Evolutionary conservation across 2,329 filamentous ascomycete species (phyloP).

Genomic region (Claviceps sp.): DNA sequence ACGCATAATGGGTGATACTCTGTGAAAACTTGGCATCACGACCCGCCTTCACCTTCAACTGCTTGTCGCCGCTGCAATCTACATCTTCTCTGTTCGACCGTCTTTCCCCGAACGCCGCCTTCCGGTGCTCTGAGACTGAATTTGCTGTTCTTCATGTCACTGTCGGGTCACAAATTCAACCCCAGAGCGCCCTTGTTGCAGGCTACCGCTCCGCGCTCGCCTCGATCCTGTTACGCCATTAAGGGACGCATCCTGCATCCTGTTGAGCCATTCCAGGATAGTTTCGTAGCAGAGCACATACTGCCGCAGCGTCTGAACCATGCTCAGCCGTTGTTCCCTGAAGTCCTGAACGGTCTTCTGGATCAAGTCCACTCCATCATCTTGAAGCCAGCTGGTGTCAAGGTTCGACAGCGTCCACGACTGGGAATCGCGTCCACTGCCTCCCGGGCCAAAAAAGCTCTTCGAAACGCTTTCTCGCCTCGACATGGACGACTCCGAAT

Average conservation of each 20-base stretch:
- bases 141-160: not conserved
- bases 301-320: conserved; percentile 90
- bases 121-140: not conserved
- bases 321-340: conserved; percentile 73
- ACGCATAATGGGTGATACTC: too few species aligned
- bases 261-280: conserved; percentile 69
- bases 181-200: conserved; percentile 11
- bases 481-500: conserved; percentile 16
- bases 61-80: too few species aligned
- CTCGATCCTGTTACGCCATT: conserved; percentile 10
- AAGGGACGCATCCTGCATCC: conserved; percentile 26
- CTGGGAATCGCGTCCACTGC: conserved; percentile 3
- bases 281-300: conserved; percentile 96
- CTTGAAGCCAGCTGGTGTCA: conserved; percentile 52
- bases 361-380: conserved; percentile 64
- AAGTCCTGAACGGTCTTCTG: conserved; percentile 86
- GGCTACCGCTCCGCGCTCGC: conserved; percentile 19
- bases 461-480: conserved; percentile 13
- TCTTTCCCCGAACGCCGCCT: too few species aligned
- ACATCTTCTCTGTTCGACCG: too few species aligned
- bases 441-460: conserved; percentile 7
- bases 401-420: conserved; percentile 7
- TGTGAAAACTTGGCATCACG: too few species aligned
- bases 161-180: conserved; percentile 2
- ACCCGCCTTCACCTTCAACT: too few species aligned